A percentile compares a stretch with the other conserved stretches of the same genome.
These are phyloP conservation scores for Fusarium falciforme DNA, from an alignment of 2,329 filamentous ascomycete genomes.

Conservation along the genomic window DNA sequence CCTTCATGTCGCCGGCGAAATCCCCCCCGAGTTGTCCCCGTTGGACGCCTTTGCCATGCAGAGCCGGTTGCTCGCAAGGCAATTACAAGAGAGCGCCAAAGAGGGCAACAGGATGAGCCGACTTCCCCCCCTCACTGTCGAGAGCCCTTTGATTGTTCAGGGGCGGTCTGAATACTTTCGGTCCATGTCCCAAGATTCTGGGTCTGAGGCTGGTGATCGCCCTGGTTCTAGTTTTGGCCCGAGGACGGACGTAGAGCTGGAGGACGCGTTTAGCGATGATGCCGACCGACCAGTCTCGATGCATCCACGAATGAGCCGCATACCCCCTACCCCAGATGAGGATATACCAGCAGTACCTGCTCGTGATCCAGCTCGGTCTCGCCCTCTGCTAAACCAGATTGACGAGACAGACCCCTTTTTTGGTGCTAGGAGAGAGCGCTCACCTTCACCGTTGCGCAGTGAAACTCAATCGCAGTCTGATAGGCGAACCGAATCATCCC, in stretches of 20 bases:
- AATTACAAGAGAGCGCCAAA: conserved; percentile 83
- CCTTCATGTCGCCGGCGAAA: conserved; percentile 80
- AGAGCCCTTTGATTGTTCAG: conserved; percentile 80
- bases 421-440: conserved; percentile 68
- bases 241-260: conserved; percentile 68
- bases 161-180: conserved; percentile 85
- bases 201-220: conserved; percentile 55
- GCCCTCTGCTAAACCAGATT: conserved; percentile 50
- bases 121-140: conserved; percentile 83
- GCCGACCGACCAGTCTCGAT: conserved; percentile 75
- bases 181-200: conserved; percentile 74
- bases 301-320: conserved; percentile 78
- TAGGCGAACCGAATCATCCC: conserved; percentile 44
- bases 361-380: conserved; percentile 55
- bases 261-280: conserved; percentile 62
- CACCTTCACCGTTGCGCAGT: conserved; percentile 64
- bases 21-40: conserved; percentile 90
- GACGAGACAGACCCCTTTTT: conserved; percentile 58
- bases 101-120: conserved; percentile 85
- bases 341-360: conserved; percentile 59
- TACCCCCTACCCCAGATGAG: conserved; percentile 63
- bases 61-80: conserved; percentile 85
- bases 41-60: conserved; percentile 96
- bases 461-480: conserved; percentile 48
- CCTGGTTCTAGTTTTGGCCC: conserved; percentile 54